Conservation (phyloP, 2,329 filamentous ascomycete genomes). For the Ophiostoma sp. region DNA sequence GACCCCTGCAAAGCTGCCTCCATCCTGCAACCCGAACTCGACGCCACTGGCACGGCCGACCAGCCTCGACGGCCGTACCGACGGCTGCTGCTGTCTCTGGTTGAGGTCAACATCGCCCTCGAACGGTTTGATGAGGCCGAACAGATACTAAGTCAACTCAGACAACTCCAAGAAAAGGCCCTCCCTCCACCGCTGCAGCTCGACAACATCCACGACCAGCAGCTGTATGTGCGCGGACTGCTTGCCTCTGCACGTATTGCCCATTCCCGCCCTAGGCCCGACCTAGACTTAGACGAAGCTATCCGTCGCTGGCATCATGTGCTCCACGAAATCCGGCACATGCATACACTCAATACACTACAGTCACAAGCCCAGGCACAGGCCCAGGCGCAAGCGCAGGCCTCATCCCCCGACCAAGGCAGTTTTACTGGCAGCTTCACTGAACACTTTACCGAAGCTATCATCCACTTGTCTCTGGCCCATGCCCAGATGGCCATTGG, state of each 20-base stretch:
- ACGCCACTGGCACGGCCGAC: constrained; percentile 20
- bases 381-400: too few relatives aligned
- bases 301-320: constrained; percentile 28
- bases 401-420: background rate
- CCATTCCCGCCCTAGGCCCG: constrained; percentile 24
- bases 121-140: constrained; percentile 28
- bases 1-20: constrained; percentile 32
- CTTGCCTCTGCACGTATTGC: constrained; percentile 34
- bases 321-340: background rate
- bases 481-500: constrained; percentile 35
- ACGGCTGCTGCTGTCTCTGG: constrained; percentile 33
- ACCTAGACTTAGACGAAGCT: constrained; percentile 19
- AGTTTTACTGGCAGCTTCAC: constrained; percentile 29
- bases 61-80: constrained; percentile 32
- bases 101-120: constrained; percentile 34
- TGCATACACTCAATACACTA: background rate
- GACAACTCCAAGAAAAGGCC: background rate
- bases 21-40: constrained; percentile 33
- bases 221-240: constrained; percentile 37
- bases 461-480: constrained; percentile 36
- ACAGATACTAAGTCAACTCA: constrained; percentile 27
- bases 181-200: constrained; percentile 31
- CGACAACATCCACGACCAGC: constrained; percentile 38
- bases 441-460: constrained; percentile 32
- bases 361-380: background rate